These are phyloP conservation scores for Lepidium africanum DNA, from an alignment of 345 rosid genomes.

Conservation along the genomic window DNA sequence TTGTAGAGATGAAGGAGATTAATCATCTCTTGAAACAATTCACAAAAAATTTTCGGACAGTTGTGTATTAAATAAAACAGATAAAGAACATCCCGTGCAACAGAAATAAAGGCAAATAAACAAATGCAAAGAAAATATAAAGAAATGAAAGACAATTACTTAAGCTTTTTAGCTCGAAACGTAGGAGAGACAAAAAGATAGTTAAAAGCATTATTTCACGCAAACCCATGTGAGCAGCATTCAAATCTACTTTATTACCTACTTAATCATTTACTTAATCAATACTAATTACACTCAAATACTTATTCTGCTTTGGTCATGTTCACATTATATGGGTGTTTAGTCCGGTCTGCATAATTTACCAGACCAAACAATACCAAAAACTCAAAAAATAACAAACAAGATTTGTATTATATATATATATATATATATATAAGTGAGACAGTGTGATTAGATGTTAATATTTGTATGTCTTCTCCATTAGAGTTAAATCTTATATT, in stretches of 20 bases:
- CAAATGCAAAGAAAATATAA: not conserved
- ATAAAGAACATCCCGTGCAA: not conserved
- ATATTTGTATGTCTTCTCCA: too few species aligned
- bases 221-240: conserved; percentile 47
- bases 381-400: too few species aligned
- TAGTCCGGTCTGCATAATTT: not conserved
- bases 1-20: not conserved
- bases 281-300: not conserved
- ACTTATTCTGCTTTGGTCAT: conserved; percentile 5
- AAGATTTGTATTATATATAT: too few species aligned
- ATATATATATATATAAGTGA: too few species aligned
- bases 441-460: too few species aligned
- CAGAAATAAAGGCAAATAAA: conserved; percentile 2
- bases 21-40: not conserved
- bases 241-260: conserved; percentile 23
- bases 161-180: conserved; percentile 19
- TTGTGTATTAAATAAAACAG: not conserved
- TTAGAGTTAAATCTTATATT: too few species aligned
- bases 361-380: not conserved
- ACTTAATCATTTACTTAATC: conserved; percentile 28
- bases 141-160: conserved; percentile 20
- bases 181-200: conserved; percentile 38
- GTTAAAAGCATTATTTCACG: conserved; percentile 29
- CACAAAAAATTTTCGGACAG: not conserved
- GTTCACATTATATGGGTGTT: conserved; percentile 19